Percentiles rank a stretch among this genome's conserved stretches.
Evolutionary conservation across 768 basidiomycete genomes (phyloP).

Genomic region (Arthromyces matolae): DNA sequence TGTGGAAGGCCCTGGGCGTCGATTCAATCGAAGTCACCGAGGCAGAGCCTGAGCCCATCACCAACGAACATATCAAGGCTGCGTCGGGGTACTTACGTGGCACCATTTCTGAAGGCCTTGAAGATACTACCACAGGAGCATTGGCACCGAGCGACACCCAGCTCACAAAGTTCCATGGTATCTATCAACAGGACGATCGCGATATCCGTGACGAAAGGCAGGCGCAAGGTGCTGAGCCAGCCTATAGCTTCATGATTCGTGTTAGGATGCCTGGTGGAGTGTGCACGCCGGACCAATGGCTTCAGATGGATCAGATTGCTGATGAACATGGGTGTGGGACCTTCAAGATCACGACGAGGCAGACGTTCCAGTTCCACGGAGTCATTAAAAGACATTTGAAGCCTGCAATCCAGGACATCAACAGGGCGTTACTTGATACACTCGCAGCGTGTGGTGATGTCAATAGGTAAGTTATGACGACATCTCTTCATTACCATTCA

Average conservation of each 20-base stretch:
- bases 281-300: constrained; percentile 88
- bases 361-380: constrained; percentile 99
- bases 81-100: constrained; percentile 92
- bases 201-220: constrained; percentile 97
- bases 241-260: constrained; percentile 98
- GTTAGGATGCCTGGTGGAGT: constrained; percentile 96
- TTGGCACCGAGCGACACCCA: constrained; percentile 88
- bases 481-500: neutral
- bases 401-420: constrained; percentile 94
- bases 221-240: constrained; percentile 89
- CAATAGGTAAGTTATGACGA: constrained; percentile 58
- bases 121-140: constrained; percentile 84
- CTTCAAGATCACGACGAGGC: constrained; percentile 95
- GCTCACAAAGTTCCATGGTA: constrained; percentile 96
- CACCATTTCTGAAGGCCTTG: constrained; percentile 89
- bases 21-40: constrained; percentile 85
- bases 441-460: constrained; percentile 98
- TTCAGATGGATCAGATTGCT: constrained; percentile 92
- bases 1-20: constrained; percentile 95
- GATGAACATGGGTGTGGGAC: constrained; percentile 93
- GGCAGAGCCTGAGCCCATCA: constrained; percentile 93
- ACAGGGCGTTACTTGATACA: constrained; percentile 85
- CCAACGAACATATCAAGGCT: constrained; percentile 99
- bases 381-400: constrained; percentile 97
- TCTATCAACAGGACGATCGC: constrained; percentile 96